These are phyloP conservation scores for Grigorovia yakushimaensis DNA, from an alignment of 805 yeast species.

Conservation along the genomic window DNA sequence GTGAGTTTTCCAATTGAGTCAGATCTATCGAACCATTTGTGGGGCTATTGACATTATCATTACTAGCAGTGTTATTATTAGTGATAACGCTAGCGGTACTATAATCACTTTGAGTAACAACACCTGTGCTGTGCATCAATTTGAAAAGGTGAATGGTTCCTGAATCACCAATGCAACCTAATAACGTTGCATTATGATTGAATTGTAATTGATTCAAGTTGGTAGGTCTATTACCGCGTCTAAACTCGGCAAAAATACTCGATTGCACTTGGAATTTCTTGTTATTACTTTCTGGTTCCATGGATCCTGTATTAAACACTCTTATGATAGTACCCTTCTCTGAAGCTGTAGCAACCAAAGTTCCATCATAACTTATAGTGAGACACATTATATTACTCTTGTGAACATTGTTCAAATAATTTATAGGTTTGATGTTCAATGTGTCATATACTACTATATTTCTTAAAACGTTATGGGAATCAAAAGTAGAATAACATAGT, in stretches of 20 bases:
- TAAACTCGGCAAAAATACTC: slow-evolving; percentile 39
- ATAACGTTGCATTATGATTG: slow-evolving; percentile 46
- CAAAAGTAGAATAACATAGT: slow-evolving; percentile 24
- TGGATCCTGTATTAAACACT: slow-evolving; percentile 48
- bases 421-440: slow-evolving; percentile 59
- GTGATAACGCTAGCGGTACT: not conserved
- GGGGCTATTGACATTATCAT: not conserved
- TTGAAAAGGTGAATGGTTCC: slow-evolving; percentile 86
- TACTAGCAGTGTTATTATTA: not conserved
- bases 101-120: too few species aligned
- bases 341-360: slow-evolving; percentile 54
- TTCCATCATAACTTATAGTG: slow-evolving; percentile 49
- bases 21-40: not conserved
- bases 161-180: slow-evolving; percentile 79
- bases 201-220: slow-evolving; percentile 59
- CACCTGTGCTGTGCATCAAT: slow-evolving; percentile 34
- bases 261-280: slow-evolving; percentile 12
- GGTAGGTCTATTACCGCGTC: slow-evolving; percentile 71
- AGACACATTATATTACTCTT: slow-evolving; percentile 24
- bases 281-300: slow-evolving; percentile 10
- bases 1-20: not conserved
- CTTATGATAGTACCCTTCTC: slow-evolving; percentile 63
- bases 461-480: slow-evolving; percentile 27
- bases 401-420: slow-evolving; percentile 30
- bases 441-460: slow-evolving; percentile 72